A percentile compares a stretch with the other conserved stretches of the same genome.
phyloP scores from a whole-genome alignment of 257 asterid species.

The Fraxinus cuspidata region DNA sequence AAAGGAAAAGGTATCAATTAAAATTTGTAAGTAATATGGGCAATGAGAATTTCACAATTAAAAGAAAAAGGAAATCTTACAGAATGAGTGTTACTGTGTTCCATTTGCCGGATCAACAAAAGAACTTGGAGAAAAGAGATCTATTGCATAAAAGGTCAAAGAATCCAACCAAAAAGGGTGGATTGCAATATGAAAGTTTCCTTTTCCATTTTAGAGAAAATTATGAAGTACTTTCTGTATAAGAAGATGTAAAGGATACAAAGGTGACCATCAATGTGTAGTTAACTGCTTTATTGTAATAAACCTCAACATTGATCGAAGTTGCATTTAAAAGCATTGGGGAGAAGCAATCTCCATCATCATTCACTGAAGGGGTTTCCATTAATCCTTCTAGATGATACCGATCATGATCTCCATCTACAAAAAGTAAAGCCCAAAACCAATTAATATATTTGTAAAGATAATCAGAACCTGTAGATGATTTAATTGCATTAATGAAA shows the following conservation, averaged over 20 bases:
- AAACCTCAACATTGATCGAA: constrained; percentile 82
- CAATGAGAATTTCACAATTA: constrained; percentile 5
- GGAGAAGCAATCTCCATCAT: constrained; percentile 90
- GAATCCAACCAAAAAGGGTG: constrained; percentile 44
- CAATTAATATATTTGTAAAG: constrained; percentile 9
- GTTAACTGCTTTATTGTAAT: constrained; percentile 94
- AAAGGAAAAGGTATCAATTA: constrained; percentile 3
- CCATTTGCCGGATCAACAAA: constrained; percentile 93
- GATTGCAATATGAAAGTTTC: constrained; percentile 15
- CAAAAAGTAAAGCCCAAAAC: constrained; percentile 17
- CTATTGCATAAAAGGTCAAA: constrained; percentile 53
- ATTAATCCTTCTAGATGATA: constrained; percentile 89
- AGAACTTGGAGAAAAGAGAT: constrained; percentile 92
- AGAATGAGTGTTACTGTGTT: constrained; percentile 93
- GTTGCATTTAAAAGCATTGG: constrained; percentile 90
- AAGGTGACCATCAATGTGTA: constrained; percentile 98
- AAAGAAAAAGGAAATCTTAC: constrained; percentile 44
- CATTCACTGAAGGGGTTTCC: constrained; percentile 98
- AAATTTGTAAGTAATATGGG: constrained; percentile 8
- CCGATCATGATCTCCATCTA: constrained; percentile 82
- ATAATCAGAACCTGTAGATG: not conserved
- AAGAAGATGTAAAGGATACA: constrained; percentile 70
- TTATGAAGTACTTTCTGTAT: constrained; percentile 12
- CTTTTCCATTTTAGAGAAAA: constrained; percentile 2
- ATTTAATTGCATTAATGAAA: constrained; percentile 1